Conservation (phyloP, 1,139 yeast genomes). For the Suhomyces anneliseae region DNA sequence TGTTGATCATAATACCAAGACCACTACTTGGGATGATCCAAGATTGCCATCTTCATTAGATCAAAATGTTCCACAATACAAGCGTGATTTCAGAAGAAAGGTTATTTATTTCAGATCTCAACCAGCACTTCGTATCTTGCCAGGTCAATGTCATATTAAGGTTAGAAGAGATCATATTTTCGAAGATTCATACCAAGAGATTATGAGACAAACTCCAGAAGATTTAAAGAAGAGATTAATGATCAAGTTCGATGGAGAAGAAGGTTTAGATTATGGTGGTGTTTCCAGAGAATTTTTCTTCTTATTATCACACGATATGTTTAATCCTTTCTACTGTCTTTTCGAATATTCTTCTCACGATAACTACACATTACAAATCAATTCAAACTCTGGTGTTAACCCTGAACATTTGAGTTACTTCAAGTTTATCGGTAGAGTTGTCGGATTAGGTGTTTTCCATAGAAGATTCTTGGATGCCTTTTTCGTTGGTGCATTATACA, state of each 20-base stretch:
- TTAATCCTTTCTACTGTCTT: conserved; percentile 94
- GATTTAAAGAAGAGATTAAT: conserved; percentile 94
- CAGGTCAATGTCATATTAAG: conserved; percentile 98
- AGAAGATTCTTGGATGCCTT: conserved; percentile 96
- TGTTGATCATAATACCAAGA: conserved; percentile 97
- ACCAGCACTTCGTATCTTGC: conserved; percentile 93
- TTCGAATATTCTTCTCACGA: conserved; percentile 98
- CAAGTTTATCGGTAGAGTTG: conserved; percentile 97
- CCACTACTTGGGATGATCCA: conserved; percentile 99
- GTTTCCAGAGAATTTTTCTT: conserved; percentile 97
- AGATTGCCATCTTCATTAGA: conserved; percentile 95
- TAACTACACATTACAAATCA: conserved; percentile 94
- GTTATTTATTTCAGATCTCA: conserved; percentile 96
- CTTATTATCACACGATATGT: conserved; percentile 95
- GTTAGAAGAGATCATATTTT: conserved; percentile 95
- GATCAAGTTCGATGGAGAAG: conserved; percentile 99
- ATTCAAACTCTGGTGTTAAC: conserved; percentile 96
- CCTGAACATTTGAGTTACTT: conserved; percentile 98
- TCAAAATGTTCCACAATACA: conserved; percentile 98
- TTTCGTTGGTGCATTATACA: conserved; percentile 96
- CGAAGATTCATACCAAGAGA: conserved; percentile 96
- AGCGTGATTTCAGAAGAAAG: conserved; percentile 97
- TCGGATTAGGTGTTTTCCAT: conserved; percentile 97
- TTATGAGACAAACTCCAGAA: conserved; percentile 98
- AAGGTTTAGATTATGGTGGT: conserved; percentile 99